phyloP scores from a whole-genome alignment of 2,329 filamentous ascomycete genomes.

The Paraphoma sp. region DNA sequence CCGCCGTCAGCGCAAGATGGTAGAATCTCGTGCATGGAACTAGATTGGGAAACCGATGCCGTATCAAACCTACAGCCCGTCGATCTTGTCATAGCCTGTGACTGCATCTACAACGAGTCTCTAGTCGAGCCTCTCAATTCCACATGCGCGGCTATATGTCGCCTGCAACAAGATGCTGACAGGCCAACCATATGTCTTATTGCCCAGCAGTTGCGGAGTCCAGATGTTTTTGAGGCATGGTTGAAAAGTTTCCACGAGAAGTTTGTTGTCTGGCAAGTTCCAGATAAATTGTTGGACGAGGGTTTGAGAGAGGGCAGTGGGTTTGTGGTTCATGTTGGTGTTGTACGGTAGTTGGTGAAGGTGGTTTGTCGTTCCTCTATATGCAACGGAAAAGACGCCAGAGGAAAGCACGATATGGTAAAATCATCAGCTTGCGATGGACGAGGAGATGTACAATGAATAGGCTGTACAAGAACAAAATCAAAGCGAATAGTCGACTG shows the following conservation, averaged over 20 bases:
- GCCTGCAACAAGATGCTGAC: conserved; percentile 45
- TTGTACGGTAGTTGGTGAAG: conserved; percentile 26
- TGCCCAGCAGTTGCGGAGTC: conserved; percentile 85
- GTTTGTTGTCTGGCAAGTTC: conserved; percentile 81
- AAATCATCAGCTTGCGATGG: neutral
- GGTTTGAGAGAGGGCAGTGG: conserved; percentile 70
- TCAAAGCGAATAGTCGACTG: too few species aligned
- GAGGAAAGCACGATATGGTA: neutral
- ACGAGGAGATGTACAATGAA: neutral
- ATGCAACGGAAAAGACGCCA: neutral
- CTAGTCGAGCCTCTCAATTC: conserved; percentile 83
- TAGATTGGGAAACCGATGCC: conserved; percentile 82
- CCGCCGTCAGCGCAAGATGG: neutral
- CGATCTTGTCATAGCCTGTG: conserved; percentile 81
- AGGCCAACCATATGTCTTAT: conserved; percentile 76
- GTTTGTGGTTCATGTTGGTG: conserved; percentile 81
- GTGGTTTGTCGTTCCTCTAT: neutral
- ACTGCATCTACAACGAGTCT: conserved; percentile 94
- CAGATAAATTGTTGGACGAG: conserved; percentile 65
- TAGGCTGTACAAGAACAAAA: neutral
- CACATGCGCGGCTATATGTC: conserved; percentile 78
- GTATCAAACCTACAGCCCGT: conserved; percentile 60
- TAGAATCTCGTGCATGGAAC: conserved; percentile 26
- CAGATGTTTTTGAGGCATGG: conserved; percentile 86
- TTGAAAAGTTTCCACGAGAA: conserved; percentile 68